Base-by-base conservation (phyloP, 1,139 yeast species). In the Oligophagozyma castellii region DNA sequence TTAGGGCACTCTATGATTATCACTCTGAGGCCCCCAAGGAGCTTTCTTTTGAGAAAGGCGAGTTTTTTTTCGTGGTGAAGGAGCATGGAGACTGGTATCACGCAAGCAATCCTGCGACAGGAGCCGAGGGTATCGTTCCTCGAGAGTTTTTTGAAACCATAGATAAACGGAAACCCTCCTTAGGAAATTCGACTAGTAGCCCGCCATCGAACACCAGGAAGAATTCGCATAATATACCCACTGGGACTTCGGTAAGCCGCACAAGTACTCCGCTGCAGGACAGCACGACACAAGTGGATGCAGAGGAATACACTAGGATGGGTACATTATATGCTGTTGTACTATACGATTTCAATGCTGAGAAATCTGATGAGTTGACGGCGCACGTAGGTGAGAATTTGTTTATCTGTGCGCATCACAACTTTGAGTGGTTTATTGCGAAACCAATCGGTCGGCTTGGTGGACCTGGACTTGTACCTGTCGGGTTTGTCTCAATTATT, bases 401-500 rank as follows among this genome's bases (percentile, higher is more conserved):
- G 41, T 80, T 84, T 23, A 73, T 89, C 12, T 89, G 95, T 55
- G 98, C 98, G 2, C 95, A 86, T 55, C 93, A 89, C 48, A 89
- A 83, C 35, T 81, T 67, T 42, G 98, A 89, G 56, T 89, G 98
- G 98, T 86, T 84, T 47, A 92, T 89, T 34, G 96, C 96, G 10
- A 89, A 89, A 52, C 95, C 95, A 5, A 80, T 89, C 30, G 93
- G 92, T 37, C 64, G 95, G 30, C 63, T 89, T 29, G 98, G 98
- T 11, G 98, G 96, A 0, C 96, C 96, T 0, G 98, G 98, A 1
- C 63, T 89, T 33, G 93, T 89, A 8, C 98, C 98, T 0, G 92
- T 81, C 3, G 71, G 83, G 16, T 89, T 80, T 49, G 93, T 89
- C 19, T 80, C 81, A 47, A 70, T 89, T 27, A 72, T 89, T 24